Percentiles rank a stretch among this genome's conserved stretches.
Conservation (phyloP, 495 filamentous ascomycete genomes). For the Tirmania nivea region DNA sequence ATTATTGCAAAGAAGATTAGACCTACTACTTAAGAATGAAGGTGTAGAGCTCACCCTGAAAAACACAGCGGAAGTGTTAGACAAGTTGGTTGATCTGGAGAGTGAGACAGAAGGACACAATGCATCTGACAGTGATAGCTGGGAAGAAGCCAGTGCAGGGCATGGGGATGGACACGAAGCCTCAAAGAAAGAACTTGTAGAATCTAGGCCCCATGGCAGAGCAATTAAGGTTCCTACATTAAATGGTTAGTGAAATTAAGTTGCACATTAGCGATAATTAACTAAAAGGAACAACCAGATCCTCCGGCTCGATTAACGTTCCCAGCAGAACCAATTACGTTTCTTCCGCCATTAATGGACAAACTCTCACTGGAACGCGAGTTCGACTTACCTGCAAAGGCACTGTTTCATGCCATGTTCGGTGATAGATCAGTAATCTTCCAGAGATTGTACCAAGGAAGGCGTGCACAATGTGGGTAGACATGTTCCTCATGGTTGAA, state of each 20-base stretch:
- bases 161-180: slow-evolving; percentile 13
- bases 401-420: slow-evolving; percentile 85
- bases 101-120: slow-evolving; percentile 33
- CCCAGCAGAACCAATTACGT: slow-evolving; percentile 59
- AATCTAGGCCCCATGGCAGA: slow-evolving; percentile 17
- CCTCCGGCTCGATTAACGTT: slow-evolving; percentile 36
- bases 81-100: slow-evolving; percentile 35
- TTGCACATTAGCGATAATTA: too few relatives aligned
- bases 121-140: slow-evolving; percentile 65
- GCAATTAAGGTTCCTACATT: neutral
- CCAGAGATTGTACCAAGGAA: slow-evolving; percentile 72
- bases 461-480: slow-evolving; percentile 35
- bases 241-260: too few relatives aligned
- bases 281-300: slow-evolving; percentile 38
- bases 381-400: slow-evolving; percentile 76
- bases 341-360: slow-evolving; percentile 62
- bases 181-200: slow-evolving; percentile 1
- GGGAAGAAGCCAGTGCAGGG: slow-evolving; percentile 53
- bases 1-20: slow-evolving; percentile 61
- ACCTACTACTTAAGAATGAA: slow-evolving; percentile 58
- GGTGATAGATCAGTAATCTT: slow-evolving; percentile 89
- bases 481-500: neutral
- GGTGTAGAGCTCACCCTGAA: neutral
- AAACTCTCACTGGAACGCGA: slow-evolving; percentile 44
- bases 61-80: slow-evolving; percentile 25